These are phyloP conservation scores for Cryptococcus sp. DNA, from an alignment of 1,284 basidiomycete species.

Conservation along the genomic window DNA sequence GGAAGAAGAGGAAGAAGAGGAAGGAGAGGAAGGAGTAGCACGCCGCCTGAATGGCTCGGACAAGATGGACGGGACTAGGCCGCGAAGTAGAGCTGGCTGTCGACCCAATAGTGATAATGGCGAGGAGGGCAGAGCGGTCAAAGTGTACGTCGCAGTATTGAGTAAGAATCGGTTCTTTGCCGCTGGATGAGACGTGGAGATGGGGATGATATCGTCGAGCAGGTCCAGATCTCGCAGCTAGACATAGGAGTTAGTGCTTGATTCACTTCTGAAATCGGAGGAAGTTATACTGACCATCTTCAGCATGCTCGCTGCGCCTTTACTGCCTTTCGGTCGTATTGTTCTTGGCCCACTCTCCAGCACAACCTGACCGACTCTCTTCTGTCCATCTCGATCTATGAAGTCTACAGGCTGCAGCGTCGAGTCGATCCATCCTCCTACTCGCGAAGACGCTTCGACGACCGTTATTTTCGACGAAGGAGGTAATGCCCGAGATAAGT, in stretches of 20 bases:
- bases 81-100: conserved; percentile 58
- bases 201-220: conserved; percentile 33
- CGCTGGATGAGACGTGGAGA: conserved; percentile 42
- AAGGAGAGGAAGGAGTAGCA: background rate
- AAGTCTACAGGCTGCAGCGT: conserved; percentile 56
- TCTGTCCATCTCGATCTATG: conserved; percentile 5
- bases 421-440: conserved; percentile 84
- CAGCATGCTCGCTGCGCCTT: conserved; percentile 60
- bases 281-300: conserved; percentile 66
- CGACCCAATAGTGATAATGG: conserved; percentile 55
- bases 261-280: conserved; percentile 19
- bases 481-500: conserved; percentile 25
- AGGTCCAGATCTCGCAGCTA: conserved; percentile 35
- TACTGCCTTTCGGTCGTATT: conserved; percentile 69
- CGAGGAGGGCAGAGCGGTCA: conserved; percentile 45
- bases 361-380: conserved; percentile 56
- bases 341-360: conserved; percentile 83
- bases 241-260: conserved; percentile 1
- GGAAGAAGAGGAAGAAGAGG: too few species aligned
- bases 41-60: conserved; percentile 62
- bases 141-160: conserved; percentile 14
- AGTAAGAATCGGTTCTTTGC: conserved; percentile 48
- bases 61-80: conserved; percentile 60
- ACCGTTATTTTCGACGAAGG: conserved; percentile 59
- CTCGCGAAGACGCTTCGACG: conserved; percentile 64